These are phyloP conservation scores for Ophiocordyceps australis DNA, from an alignment of 2,329 filamentous ascomycete genomes.

Conservation along the genomic window DNA sequence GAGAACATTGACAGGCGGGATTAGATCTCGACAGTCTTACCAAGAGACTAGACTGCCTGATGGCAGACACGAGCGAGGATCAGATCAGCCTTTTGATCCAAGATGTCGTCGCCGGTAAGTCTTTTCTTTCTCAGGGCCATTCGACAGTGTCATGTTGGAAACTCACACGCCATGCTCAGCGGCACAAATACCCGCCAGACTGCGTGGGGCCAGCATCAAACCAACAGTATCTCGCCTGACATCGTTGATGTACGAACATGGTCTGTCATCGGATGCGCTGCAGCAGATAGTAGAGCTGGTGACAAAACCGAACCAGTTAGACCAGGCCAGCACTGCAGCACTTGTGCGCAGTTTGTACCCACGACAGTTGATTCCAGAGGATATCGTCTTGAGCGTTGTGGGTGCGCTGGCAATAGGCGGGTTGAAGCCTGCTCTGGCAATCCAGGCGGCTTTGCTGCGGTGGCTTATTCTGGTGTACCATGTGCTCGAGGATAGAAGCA, in stretches of 20 bases:
- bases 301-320: constrained; percentile 48
- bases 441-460: constrained; percentile 53
- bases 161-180: constrained; percentile 17
- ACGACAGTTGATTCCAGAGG: constrained; percentile 38
- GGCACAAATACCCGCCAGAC: constrained; percentile 44
- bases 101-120: constrained; percentile 15
- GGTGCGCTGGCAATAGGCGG: constrained; percentile 62
- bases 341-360: constrained; percentile 65
- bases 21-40: too few relatives aligned
- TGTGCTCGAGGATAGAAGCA: constrained; percentile 40
- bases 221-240: constrained; percentile 44
- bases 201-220: constrained; percentile 43
- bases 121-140: constrained; percentile 1
- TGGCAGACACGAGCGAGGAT: constrained; percentile 10
- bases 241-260: constrained; percentile 46
- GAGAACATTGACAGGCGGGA: too few relatives aligned
- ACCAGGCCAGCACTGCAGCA: constrained; percentile 53
- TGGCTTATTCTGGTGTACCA: constrained; percentile 70
- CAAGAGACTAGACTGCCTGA: constrained; percentile 3
- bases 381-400: constrained; percentile 46
- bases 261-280: constrained; percentile 43
- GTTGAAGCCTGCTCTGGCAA: constrained; percentile 51
- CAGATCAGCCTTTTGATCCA: constrained; percentile 16
- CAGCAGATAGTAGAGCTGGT: constrained; percentile 47
- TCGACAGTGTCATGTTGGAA: not conserved